phyloP scores from a whole-genome alignment of 768 basidiomycete species.

The Hortiboletus campestris region DNA sequence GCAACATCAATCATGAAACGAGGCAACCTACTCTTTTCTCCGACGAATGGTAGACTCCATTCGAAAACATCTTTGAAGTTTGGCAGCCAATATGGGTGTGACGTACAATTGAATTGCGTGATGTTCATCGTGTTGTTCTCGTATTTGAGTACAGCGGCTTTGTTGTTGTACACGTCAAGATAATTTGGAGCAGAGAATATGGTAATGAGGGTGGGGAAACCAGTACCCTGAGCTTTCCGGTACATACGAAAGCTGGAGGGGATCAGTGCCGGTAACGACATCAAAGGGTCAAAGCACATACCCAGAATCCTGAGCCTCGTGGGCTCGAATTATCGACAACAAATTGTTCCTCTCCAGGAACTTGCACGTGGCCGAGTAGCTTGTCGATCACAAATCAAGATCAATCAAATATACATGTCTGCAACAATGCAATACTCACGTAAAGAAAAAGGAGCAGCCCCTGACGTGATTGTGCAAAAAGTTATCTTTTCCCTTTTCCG shows the following conservation, averaged over 20 bases:
- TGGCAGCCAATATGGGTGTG: slow-evolving; percentile 94
- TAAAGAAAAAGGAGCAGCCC: slow-evolving; percentile 76
- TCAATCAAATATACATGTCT: not conserved
- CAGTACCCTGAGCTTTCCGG: slow-evolving; percentile 87
- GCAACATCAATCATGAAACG: not conserved
- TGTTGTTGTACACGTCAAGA: slow-evolving; percentile 94
- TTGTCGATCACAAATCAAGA: slow-evolving; percentile 20
- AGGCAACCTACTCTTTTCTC: slow-evolving; percentile 79
- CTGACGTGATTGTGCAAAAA: slow-evolving; percentile 74
- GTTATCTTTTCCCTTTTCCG: slow-evolving; percentile 60
- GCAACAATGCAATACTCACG: slow-evolving; percentile 37
- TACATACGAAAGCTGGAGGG: slow-evolving; percentile 81
- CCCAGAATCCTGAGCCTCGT: slow-evolving; percentile 97
- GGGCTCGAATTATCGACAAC: slow-evolving; percentile 91
- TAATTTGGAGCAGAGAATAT: slow-evolving; percentile 98
- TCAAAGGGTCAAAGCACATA: slow-evolving; percentile 34
- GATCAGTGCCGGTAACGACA: not conserved
- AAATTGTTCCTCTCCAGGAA: slow-evolving; percentile 92
- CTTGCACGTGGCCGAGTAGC: slow-evolving; percentile 85
- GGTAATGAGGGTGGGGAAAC: slow-evolving; percentile 95
- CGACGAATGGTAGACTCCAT: slow-evolving; percentile 97
- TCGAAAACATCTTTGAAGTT: slow-evolving; percentile 99
- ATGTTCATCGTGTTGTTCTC: slow-evolving; percentile 97
- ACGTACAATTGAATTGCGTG: slow-evolving; percentile 74
- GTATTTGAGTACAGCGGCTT: slow-evolving; percentile 95